These are phyloP conservation scores for Aspergillus felis DNA, from an alignment of 2,329 filamentous ascomycete species.

Conservation along the genomic window DNA sequence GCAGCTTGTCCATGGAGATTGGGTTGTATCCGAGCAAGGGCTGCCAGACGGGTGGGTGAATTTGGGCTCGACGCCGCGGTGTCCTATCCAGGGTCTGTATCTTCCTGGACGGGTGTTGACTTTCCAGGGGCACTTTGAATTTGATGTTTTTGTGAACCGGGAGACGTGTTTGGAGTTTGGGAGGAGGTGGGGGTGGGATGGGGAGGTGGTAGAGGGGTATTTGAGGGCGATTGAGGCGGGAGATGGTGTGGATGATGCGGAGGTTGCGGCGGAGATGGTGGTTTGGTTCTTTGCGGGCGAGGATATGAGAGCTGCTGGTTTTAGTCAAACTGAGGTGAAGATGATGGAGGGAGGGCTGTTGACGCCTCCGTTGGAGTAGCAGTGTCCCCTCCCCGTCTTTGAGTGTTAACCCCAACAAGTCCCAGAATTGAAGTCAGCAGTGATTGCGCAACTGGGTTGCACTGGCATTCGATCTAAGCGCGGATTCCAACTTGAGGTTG, in stretches of 20 bases:
- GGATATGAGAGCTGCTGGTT: background rate
- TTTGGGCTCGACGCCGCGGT: conserved; percentile 16
- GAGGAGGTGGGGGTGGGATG: conserved; percentile 4
- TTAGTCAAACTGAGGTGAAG: background rate
- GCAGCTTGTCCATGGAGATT: conserved; percentile 34
- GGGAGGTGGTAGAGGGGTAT: background rate
- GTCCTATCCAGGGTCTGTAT: conserved; percentile 23
- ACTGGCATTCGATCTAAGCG: no score
- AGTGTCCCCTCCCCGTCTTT: no score
- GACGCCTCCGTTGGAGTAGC: background rate
- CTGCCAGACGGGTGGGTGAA: conserved; percentile 19
- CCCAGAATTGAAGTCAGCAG: no score
- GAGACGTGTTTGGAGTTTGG: conserved; percentile 20
- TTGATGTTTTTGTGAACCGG: conserved; percentile 18
- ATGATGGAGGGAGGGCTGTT: background rate
- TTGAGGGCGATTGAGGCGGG: background rate
- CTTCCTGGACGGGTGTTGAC: conserved; percentile 18
- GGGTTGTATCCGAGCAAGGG: conserved; percentile 17
- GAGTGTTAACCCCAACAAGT: no score
- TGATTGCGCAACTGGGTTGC: no score
- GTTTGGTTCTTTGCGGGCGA: background rate
- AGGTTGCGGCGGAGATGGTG: conserved; percentile 1
- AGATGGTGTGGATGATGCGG: conserved; percentile 1
- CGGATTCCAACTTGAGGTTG: no score
- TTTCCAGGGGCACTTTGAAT: conserved; percentile 25